phyloP scores from a whole-genome alignment of 805 yeast species.

The Candida coleopterorum region DNA sequence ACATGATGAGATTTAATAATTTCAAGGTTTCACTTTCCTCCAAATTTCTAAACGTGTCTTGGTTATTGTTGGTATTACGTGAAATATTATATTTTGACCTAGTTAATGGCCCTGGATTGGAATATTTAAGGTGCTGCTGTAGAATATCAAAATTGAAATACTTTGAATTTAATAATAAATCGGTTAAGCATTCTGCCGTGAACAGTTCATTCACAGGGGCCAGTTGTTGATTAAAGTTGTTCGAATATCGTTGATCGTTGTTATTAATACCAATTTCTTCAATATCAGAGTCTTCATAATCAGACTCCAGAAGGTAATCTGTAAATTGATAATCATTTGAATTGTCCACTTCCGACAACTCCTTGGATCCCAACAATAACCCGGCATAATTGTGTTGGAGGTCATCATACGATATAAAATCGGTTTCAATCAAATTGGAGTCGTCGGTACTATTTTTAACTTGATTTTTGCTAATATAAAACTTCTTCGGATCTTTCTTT shows the following conservation, averaged over 20 bases:
- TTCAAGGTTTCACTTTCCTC: slow-evolving; percentile 9
- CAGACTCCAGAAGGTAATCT: slow-evolving; percentile 11
- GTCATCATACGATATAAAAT: slow-evolving; percentile 15
- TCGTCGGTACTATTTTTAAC: slow-evolving; percentile 4
- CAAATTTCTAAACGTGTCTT: not conserved
- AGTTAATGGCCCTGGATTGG: slow-evolving; percentile 22
- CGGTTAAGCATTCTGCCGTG: slow-evolving; percentile 21
- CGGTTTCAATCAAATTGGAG: slow-evolving; percentile 11
- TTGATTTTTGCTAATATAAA: not conserved
- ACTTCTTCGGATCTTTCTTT: slow-evolving; percentile 14
- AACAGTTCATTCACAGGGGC: slow-evolving; percentile 19
- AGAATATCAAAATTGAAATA: slow-evolving; percentile 17
- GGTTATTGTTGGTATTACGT: not conserved
- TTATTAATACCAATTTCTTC: slow-evolving; percentile 3
- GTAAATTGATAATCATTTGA: slow-evolving; percentile 26
- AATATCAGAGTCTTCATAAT: slow-evolving; percentile 13
- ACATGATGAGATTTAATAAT: slow-evolving; percentile 11
- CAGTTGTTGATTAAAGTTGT: not conserved
- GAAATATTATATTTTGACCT: slow-evolving; percentile 21
- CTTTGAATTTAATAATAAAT: slow-evolving; percentile 15
- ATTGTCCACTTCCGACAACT: slow-evolving; percentile 35
- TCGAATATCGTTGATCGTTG: not conserved
- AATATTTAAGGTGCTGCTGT: slow-evolving; percentile 22
- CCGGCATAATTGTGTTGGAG: slow-evolving; percentile 17
- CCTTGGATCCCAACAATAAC: slow-evolving; percentile 19